These are phyloP conservation scores for Deakozyma indianensis DNA, from an alignment of 805 yeast species.

Conservation along the genomic window DNA sequence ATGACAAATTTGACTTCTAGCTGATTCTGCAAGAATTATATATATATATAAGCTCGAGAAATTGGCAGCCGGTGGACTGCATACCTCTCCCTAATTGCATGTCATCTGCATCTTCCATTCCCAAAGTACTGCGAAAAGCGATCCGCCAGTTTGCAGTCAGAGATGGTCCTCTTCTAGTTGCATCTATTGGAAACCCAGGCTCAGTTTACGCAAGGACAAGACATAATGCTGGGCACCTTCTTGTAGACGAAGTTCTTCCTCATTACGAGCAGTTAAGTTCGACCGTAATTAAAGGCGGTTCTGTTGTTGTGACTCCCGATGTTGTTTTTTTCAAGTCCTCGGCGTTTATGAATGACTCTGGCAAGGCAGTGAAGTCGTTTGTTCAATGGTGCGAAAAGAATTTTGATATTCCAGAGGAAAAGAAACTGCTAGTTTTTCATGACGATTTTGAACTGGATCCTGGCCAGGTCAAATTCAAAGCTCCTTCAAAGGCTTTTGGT, in stretches of 20 bases:
- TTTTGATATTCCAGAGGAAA: background rate
- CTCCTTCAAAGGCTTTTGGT: slow-evolving; percentile 1
- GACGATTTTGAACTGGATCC: slow-evolving; percentile 1
- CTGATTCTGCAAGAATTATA: too few relatives aligned
- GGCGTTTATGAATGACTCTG: background rate
- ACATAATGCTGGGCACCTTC: background rate
- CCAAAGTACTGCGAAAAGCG: background rate
- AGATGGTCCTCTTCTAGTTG: background rate
- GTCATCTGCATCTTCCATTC: too few relatives aligned
- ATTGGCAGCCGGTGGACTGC: too few relatives aligned
- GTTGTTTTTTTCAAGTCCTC: slow-evolving; percentile 1
- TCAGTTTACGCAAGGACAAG: background rate
- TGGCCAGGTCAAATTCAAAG: background rate
- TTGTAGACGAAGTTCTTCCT: background rate
- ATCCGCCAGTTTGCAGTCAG: background rate
- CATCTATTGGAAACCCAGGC: slow-evolving; percentile 1
- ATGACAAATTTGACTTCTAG: too few relatives aligned
- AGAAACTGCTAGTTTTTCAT: background rate
- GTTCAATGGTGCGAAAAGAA: background rate
- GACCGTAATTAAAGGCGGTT: background rate
- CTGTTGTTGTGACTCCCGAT: background rate
- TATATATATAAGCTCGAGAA: too few relatives aligned
- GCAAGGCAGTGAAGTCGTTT: background rate
- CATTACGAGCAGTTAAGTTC: background rate
- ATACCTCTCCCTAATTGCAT: too few relatives aligned